Percentiles rank a stretch among this genome's conserved stretches.
These are phyloP conservation scores for Tetrapisispora fleetii DNA, from an alignment of 805 yeast genomes.

Conservation along the genomic window DNA sequence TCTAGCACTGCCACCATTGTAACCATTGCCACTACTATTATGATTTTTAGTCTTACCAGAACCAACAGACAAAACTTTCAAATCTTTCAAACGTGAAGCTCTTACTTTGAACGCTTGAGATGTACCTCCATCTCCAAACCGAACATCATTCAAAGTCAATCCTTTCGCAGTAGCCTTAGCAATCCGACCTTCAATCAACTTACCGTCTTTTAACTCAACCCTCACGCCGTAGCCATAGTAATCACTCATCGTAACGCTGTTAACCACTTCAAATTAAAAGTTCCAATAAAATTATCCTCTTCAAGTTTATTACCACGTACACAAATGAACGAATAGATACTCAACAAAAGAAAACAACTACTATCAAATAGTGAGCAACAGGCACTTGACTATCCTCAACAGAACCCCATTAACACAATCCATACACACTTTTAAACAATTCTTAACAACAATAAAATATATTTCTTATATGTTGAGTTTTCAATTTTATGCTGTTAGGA, in stretches of 20 bases:
- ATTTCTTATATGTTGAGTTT: too few relatives aligned
- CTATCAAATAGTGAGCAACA: too few relatives aligned
- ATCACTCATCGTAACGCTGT: slow-evolving; percentile 28
- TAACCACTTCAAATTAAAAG: too few relatives aligned
- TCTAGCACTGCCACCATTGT: slow-evolving; percentile 1
- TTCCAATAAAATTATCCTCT: too few relatives aligned
- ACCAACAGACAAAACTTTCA: slow-evolving; percentile 24
- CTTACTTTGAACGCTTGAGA: slow-evolving; percentile 28
- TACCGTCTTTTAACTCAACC: slow-evolving; percentile 35
- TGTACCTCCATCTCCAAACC: slow-evolving; percentile 23
- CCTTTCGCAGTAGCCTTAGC: slow-evolving; percentile 34
- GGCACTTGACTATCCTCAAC: too few relatives aligned
- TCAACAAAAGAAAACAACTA: too few relatives aligned
- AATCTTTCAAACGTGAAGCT: slow-evolving; percentile 28
- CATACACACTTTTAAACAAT: too few relatives aligned
- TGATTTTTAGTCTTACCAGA: slow-evolving; percentile 4
- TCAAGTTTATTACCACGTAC: too few relatives aligned
- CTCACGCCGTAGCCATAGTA: slow-evolving; percentile 40
- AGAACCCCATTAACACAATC: too few relatives aligned
- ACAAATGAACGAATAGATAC: background rate
- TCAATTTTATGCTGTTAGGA: background rate
- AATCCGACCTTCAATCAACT: slow-evolving; percentile 33
- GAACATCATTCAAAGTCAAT: slow-evolving; percentile 32
- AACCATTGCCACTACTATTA: slow-evolving; percentile 6
- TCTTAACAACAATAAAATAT: too few relatives aligned